These are phyloP conservation scores for Mycena sp. DNA, from an alignment of 1,284 basidiomycete species.

Conservation along the genomic window DNA sequence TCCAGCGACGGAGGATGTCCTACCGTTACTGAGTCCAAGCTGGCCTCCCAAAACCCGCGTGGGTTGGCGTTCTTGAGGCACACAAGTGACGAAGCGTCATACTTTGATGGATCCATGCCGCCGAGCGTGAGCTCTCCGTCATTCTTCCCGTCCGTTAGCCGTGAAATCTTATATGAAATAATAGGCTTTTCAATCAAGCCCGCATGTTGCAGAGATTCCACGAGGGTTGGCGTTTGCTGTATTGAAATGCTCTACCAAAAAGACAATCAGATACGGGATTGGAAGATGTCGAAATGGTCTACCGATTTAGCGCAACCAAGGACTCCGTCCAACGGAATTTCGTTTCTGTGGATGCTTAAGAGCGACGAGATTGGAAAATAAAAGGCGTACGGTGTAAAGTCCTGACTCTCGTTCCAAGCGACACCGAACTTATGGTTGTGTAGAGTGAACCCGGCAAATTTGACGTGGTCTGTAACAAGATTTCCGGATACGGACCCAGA, in stretches of 20 bases:
- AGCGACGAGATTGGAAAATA: too few species aligned
- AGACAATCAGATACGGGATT: neutral
- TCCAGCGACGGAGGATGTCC: slow-evolving; percentile 39
- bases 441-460: slow-evolving; percentile 64
- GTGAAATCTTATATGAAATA: slow-evolving; percentile 80
- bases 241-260: slow-evolving; percentile 62
- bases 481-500: slow-evolving; percentile 67
- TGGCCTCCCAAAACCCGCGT: slow-evolving; percentile 79
- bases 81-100: slow-evolving; percentile 60
- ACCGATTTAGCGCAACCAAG: slow-evolving; percentile 25
- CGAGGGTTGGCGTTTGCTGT: slow-evolving; percentile 69
- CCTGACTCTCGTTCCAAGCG: slow-evolving; percentile 57
- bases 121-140: slow-evolving; percentile 84
- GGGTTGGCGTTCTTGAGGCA: slow-evolving; percentile 65
- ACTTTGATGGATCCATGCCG: slow-evolving; percentile 67
- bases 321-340: slow-evolving; percentile 26
- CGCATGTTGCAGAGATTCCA: slow-evolving; percentile 68
- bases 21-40: slow-evolving; percentile 63
- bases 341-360: slow-evolving; percentile 8
- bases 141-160: slow-evolving; percentile 72
- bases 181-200: slow-evolving; percentile 71
- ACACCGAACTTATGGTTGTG: slow-evolving; percentile 69
- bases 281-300: neutral
- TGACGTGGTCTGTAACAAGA: slow-evolving; percentile 65
- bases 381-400: slow-evolving; percentile 48